These are phyloP conservation scores for Microdochium nivale DNA, from an alignment of 2,329 filamentous ascomycete species.

Conservation along the genomic window DNA sequence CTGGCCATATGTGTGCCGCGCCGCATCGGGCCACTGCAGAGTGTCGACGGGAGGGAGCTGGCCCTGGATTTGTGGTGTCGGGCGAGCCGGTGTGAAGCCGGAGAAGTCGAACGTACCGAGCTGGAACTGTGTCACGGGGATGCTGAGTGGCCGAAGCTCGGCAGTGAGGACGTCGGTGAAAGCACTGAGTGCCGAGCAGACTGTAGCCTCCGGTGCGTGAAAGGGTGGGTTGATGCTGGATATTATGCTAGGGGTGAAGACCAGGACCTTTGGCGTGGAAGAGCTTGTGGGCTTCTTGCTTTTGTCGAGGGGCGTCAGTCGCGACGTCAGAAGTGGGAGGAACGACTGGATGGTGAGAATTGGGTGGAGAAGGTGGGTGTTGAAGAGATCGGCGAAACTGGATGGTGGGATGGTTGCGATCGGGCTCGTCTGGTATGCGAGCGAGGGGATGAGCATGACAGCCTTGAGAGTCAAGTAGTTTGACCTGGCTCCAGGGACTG, in stretches of 20 bases:
- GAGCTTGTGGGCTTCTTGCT: constrained; percentile 32
- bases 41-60: constrained; percentile 41
- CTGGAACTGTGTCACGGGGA: constrained; percentile 80
- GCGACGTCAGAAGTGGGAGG: constrained; percentile 64
- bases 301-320: constrained; percentile 33
- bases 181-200: constrained; percentile 78
- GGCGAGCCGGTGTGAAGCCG: constrained; percentile 46
- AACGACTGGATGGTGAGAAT: constrained; percentile 85
- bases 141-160: constrained; percentile 67
- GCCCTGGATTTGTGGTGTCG: constrained; percentile 13
- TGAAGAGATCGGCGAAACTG: constrained; percentile 81
- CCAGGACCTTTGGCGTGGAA: constrained; percentile 57
- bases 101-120: constrained; percentile 86
- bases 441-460: constrained; percentile 74
- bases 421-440: constrained; percentile 72
- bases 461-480: constrained; percentile 72
- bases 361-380: constrained; percentile 83
- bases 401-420: constrained; percentile 80
- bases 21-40: constrained; percentile 54
- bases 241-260: constrained; percentile 74
- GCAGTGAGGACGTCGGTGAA: constrained; percentile 74
- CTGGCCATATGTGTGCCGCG: constrained; percentile 50
- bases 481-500: constrained; percentile 65
- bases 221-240: constrained; percentile 72
- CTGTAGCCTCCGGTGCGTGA: constrained; percentile 76